Evolutionary conservation across 441 rosid genomes (phyloP), one percentile per base, ranked within the genome.

Genomic region (Pelargonium fulgidum): DNA sequence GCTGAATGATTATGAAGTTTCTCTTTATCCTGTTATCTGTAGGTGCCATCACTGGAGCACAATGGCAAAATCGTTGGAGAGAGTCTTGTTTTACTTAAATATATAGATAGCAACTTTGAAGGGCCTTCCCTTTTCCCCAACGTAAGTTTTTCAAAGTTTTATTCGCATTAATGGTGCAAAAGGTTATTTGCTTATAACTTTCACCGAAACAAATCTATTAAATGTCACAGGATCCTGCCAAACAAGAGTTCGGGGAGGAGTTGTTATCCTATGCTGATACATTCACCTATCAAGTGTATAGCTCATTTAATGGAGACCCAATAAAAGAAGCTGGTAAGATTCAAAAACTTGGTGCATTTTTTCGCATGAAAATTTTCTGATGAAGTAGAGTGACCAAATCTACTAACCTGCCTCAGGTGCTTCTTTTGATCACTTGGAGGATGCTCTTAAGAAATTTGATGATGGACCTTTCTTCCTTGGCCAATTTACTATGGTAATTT

Each of bases 401-500:
- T 16, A 24, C 0, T 22, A 58, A 66, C 72, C 73, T 79, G 74
- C 1, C 33, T 45, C 75, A 93, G 99, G 72, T 73, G 80, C 91
- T 75, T 88, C 79, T 64, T 86, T 91, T 39, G 93, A 89, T 85
- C 70, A 81, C 81, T 75, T 89, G 69, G 99, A 91, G 79, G 80
- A 82, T 71, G 84, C 89, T 73, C 87, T 89, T 65, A 44, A 69
- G 6, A 89, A 83, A 68, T 89, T 83, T 47, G 85, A 83, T 74
- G 96, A 93, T 26, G 96, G 99, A 0, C 92, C 97, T 7, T 91
- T 91, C 88, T 84, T 93, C 77, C 93, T 89, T 17, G 95, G 88
- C 33, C 87, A 85, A 73, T 82, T 89, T 71, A 86, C 95, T 78
- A 75, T 83, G 90, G 96, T 91, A 79, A 70, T 81, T 54, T 45